Evolutionary conservation across 768 basidiomycete species (phyloP).

Genomic region (Tulasnella sp.): DNA sequence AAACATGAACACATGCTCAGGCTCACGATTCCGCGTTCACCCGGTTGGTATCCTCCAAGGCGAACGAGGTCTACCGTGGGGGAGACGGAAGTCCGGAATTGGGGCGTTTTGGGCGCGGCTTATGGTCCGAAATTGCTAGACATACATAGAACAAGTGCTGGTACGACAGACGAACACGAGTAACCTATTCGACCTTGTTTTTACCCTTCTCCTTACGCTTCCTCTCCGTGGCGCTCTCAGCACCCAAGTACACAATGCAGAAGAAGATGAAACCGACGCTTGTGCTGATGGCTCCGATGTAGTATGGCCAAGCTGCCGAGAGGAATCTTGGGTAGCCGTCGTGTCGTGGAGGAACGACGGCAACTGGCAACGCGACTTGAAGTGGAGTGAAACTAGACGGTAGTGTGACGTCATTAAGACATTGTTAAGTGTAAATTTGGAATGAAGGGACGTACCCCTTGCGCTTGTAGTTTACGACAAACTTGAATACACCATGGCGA

Average conservation of each 20-base stretch:
- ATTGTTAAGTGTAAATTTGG: neutral
- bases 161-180: neutral
- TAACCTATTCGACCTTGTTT: constrained; percentile 37
- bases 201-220: constrained; percentile 55
- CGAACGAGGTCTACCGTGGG: neutral
- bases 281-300: constrained; percentile 84
- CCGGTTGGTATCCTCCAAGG: neutral
- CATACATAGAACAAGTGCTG: neutral
- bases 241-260: constrained; percentile 80
- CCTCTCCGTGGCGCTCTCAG: constrained; percentile 50
- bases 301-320: constrained; percentile 94
- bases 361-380: constrained; percentile 66
- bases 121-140: neutral
- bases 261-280: constrained; percentile 82
- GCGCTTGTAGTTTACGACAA: constrained; percentile 85
- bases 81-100: neutral
- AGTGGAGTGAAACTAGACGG: constrained; percentile 65
- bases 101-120: neutral
- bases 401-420: constrained; percentile 6
- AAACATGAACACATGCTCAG: neutral
- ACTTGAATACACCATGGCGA: constrained; percentile 97
- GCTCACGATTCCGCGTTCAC: neutral
- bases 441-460: constrained; percentile 61
- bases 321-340: constrained; percentile 96
- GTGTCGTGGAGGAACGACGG: constrained; percentile 89